phyloP scores from a whole-genome alignment of 768 basidiomycete species.

The Psilocybe cubensis region DNA sequence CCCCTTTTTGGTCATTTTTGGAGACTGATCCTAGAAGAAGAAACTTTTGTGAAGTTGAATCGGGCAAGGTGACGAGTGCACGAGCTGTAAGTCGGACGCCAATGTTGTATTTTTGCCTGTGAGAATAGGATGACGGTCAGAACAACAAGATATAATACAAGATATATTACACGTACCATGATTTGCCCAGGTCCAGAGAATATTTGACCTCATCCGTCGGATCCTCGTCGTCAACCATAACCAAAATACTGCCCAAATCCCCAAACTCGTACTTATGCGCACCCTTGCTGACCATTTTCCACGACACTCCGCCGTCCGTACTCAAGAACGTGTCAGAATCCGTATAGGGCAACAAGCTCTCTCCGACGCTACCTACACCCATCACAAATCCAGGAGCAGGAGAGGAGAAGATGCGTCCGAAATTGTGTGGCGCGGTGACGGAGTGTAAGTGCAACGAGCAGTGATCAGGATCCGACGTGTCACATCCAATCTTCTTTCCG shows the following conservation, averaged over 20 bases:
- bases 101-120: constrained; percentile 72
- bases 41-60: constrained; percentile 97
- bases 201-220: constrained; percentile 70
- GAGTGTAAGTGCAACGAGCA: constrained; percentile 94
- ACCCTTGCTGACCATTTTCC: constrained; percentile 74
- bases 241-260: constrained; percentile 79
- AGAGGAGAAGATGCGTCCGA: constrained; percentile 92
- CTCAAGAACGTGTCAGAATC: constrained; percentile 95
- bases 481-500: constrained; percentile 66
- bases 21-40: constrained; percentile 81
- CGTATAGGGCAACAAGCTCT: constrained; percentile 67
- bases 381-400: constrained; percentile 94
- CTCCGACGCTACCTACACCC: constrained; percentile 93
- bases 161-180: constrained; percentile 63
- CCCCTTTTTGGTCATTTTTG: constrained; percentile 56
- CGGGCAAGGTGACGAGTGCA: constrained; percentile 86
- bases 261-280: constrained; percentile 98
- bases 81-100: constrained; percentile 73
- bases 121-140: neutral
- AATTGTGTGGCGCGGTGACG: constrained; percentile 91
- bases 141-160: neutral
- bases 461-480: constrained; percentile 51
- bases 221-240: constrained; percentile 88
- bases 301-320: constrained; percentile 84
- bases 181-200: constrained; percentile 80